A percentile compares a stretch with the other conserved stretches of the same genome.
These are phyloP conservation scores for Carex scoparia DNA, from an alignment of 176 grass and related monocot genomes.

Conservation along the genomic window DNA sequence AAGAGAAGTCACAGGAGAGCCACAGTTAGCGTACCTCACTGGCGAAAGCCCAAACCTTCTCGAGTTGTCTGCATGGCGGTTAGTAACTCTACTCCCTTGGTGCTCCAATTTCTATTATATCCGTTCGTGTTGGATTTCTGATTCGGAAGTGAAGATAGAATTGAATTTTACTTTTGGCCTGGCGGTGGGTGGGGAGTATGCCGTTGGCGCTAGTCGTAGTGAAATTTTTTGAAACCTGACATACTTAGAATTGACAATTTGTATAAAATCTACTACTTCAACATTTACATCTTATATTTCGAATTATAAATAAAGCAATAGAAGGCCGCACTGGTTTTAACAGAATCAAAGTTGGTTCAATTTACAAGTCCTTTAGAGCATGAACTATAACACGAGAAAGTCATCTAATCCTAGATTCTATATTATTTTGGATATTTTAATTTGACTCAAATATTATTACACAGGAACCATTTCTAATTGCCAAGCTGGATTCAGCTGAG, in stretches of 20 bases:
- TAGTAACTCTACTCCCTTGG: not conserved
- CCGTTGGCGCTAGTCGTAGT: not conserved
- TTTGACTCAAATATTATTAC: not conserved
- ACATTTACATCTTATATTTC: not conserved
- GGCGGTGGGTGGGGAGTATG: too few species aligned
- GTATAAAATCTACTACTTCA: not conserved
- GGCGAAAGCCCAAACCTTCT: conserved; percentile 25
- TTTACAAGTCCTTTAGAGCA: not conserved
- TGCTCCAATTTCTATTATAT: not conserved
- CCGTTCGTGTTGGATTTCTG: not conserved
- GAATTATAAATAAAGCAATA: not conserved
- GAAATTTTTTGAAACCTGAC: not conserved
- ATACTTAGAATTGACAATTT: not conserved
- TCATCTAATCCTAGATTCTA: not conserved
- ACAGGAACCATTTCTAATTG: conserved; percentile 82
- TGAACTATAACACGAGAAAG: not conserved
- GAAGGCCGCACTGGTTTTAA: not conserved
- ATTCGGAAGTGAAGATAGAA: not conserved
- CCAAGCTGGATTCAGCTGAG: conserved; percentile 83
- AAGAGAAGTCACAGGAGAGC: not conserved
- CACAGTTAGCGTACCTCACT: conserved; percentile 17
- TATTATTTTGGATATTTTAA: not conserved
- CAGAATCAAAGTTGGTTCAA: not conserved
- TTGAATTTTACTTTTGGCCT: not conserved
- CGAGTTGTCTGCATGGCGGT: conserved; percentile 85